phyloP scores from a whole-genome alignment of 306 rosid genomes.

The Casuarina equisetifolia region DNA sequence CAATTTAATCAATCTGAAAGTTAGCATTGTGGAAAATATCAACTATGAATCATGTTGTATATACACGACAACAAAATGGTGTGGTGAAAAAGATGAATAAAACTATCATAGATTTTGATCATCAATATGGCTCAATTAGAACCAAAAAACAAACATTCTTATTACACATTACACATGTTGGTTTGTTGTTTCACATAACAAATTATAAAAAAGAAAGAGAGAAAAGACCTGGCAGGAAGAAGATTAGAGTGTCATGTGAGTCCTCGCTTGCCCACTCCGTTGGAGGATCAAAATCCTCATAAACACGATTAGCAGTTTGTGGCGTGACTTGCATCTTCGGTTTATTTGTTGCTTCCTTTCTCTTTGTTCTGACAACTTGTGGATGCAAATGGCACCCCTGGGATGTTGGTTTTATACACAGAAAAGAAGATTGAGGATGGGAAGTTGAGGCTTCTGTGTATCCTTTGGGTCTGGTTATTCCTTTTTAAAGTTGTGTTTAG shows the following conservation, averaged over 20 bases:
- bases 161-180: no score
- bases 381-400: not conserved
- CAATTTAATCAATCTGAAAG: no score
- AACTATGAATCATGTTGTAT: no score
- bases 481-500: constrained; percentile 22
- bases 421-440: not conserved
- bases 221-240: constrained; percentile 54
- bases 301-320: constrained; percentile 9
- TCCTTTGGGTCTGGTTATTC: constrained; percentile 39
- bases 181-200: no score
- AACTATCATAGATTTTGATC: no score
- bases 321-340: constrained; percentile 21
- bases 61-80: no score
- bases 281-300: constrained; percentile 39
- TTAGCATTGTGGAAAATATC: no score
- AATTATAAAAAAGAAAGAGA: not conserved
- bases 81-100: no score
- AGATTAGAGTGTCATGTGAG: constrained; percentile 32
- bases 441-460: not conserved
- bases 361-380: not conserved
- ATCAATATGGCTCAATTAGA: no score
- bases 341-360: constrained; percentile 6
- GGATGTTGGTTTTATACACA: constrained; percentile 28
- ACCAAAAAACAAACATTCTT: not conserved
- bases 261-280: constrained; percentile 48